Evolutionary conservation across 2,329 filamentous ascomycete genomes (phyloP), one percentile per base, ranked within the genome.

Genomic region (Xylariales sp.): DNA sequence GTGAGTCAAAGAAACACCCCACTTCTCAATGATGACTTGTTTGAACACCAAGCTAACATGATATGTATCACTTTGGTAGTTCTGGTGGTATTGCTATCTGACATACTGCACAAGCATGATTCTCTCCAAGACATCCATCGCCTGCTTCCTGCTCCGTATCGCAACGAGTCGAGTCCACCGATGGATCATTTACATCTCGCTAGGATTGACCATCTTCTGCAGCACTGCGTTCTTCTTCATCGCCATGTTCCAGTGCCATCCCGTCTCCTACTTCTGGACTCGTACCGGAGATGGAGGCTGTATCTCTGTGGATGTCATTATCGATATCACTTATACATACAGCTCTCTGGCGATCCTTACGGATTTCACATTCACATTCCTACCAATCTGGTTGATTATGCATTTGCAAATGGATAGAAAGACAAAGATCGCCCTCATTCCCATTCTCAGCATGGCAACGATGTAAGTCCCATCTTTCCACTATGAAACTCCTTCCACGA

Each of bases 381-480:
- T 70, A n/a, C 67, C 67, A 3, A 56, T 71, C 12, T 66, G 66
- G 34, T 56, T 76, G 6, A 62, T 76, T 3, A 65, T 61, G 59
- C 57, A 63, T 25, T 47, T 74, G 17, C 61, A 72, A 30, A 74
- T 76, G 69, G 65, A 64, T 24, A 39, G 40, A 4, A 60, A 56
- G 34, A 67, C 65, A 1, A 76, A 75, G 48, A 23, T 56, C 10
- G 59, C 69, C 2, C 56, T 74, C n/a, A 64, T 61, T 4, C 61
- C 59, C n/a, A 67, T 76, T 37, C 48, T 77, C 8, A 64, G 66
- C 21, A 60, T 75, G 49, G 75, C 70, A 14, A 69, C 71, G 43
- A 43, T 60, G 55, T 42, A 39, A 35, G 39, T 43, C n/a, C n/a
- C n/a, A n/a, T n/a, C n/a, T n/a, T n/a, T n/a, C n/a, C n/a, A n/a